Evolutionary conservation across 2,329 filamentous ascomycete species (phyloP), one percentile per base, ranked within the genome.

Genomic region (Aspergillus viridinutans): DNA sequence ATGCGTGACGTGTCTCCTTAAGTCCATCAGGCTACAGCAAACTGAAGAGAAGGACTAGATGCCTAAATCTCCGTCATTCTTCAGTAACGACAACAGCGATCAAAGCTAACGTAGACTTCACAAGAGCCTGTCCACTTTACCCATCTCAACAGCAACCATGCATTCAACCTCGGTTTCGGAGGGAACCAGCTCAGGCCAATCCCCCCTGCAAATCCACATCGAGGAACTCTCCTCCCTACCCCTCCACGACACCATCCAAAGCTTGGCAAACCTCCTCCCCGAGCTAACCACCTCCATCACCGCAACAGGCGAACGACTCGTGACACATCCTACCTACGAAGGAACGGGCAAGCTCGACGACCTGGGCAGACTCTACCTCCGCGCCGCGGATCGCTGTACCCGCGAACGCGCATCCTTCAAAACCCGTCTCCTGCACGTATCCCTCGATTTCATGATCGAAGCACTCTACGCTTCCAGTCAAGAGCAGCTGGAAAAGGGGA

Each of bases 351-450:
- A 58, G 12, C 59, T 67, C 5, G 55, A 65, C 40, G 50, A 55
- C 42, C 56, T 67, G 3, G 64, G 58, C 9, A 40, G 26, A 4
- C 45, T 58, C 43, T 65, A 58, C 50, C 56, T 68, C 5, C 7
- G 29, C 0, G 47, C 53, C 20, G 61, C 43, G 1, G 3, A 8
- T 1, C 54, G 49, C 26, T 67, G 65, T 50, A 49, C 48, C 17
- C 26, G 48, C 6, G 60, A 66, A 8, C 59, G 62, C 35, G 64
- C 65, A 4, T 21, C 61, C 1, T 58, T 64, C 10, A 9, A 54
- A 42, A 57, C 55, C 35, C 66, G 65, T 0, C 58, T 68, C 1
- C 29, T 58, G 2, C 61, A 65, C 10, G 17, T 47, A 3, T 45
- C 55, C 1, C 50, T 66, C 4, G 64, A 67, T 6, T 29, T 53